Percentiles rank a stretch among this genome's conserved stretches.
These are phyloP conservation scores for Ceratobasidium sp. DNA, from an alignment of 1,284 basidiomycete species.

Conservation along the genomic window DNA sequence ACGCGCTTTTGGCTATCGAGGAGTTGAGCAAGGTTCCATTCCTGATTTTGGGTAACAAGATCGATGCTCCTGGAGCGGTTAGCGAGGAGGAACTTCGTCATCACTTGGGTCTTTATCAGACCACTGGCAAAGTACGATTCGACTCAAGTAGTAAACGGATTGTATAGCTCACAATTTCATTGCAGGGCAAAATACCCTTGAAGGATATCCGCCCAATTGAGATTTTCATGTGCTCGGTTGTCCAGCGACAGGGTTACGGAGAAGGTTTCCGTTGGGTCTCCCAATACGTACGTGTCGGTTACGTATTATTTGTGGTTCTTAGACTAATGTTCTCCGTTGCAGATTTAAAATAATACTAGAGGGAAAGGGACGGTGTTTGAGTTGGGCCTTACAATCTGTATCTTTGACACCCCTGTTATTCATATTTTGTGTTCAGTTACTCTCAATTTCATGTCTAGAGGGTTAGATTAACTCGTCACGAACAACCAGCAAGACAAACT, in stretches of 20 bases:
- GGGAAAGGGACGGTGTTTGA: conserved; percentile 9
- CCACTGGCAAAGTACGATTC: conserved; percentile 89
- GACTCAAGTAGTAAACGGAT: background rate
- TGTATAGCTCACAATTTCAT: conserved; percentile 5
- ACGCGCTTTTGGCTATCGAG: conserved; percentile 93
- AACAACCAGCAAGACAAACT: background rate
- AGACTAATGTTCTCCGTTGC: background rate
- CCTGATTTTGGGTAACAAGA: conserved; percentile 99
- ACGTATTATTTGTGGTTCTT: background rate
- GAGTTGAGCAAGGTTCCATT: conserved; percentile 96
- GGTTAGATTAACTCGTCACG: background rate
- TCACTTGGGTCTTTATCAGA: conserved; percentile 95
- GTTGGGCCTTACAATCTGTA: conserved; percentile 32
- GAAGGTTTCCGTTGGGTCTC: conserved; percentile 99
- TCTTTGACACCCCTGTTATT: conserved; percentile 36
- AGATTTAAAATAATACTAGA: conserved; percentile 30
- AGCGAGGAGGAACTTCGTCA: conserved; percentile 98
- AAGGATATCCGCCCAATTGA: conserved; percentile 98
- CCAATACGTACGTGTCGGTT: conserved; percentile 76
- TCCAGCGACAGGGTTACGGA: conserved; percentile 98
- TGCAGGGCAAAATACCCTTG: conserved; percentile 93
- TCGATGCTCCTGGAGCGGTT: conserved; percentile 96
- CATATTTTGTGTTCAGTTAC: conserved; percentile 20
- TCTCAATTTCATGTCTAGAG: background rate
- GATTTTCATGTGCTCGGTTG: conserved; percentile 99